These are phyloP conservation scores for Hsuehochloa calcarea DNA, from an alignment of 176 grass and related monocot genomes.

Conservation along the genomic window DNA sequence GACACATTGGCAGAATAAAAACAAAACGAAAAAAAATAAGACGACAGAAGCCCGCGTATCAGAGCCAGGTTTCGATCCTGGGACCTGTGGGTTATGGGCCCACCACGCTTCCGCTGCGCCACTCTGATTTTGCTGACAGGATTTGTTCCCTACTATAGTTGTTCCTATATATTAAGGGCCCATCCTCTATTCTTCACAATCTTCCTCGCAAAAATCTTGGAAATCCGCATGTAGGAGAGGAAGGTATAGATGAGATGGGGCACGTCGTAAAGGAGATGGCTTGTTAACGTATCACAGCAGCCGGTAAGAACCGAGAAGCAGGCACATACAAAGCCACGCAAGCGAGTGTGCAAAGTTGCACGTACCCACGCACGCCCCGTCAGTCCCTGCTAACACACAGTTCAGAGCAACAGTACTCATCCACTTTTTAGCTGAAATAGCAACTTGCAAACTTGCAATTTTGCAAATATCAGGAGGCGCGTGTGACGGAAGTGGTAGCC, in stretches of 20 bases:
- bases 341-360: too few relatives aligned
- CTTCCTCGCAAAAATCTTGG: too few relatives aligned
- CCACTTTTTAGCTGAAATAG: neutral
- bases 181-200: too few relatives aligned
- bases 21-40: neutral
- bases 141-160: too few relatives aligned
- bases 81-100: constrained; percentile 97
- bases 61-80: constrained; percentile 92
- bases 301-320: neutral
- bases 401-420: neutral
- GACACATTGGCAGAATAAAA: neutral
- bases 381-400: neutral
- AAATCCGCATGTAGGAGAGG: too few relatives aligned
- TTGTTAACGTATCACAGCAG: neutral
- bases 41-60: too few relatives aligned
- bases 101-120: constrained; percentile 95
- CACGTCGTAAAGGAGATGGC: too few relatives aligned
- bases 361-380: too few relatives aligned
- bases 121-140: constrained; percentile 52
- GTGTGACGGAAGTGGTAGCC: neutral
- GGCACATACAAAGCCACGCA: too few relatives aligned
- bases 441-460: neutral
- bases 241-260: too few relatives aligned
- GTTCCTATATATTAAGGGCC: too few relatives aligned
- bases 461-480: neutral